Conservation (phyloP, 2,329 filamentous ascomycete species). For the Colletotrichum sp. region DNA sequence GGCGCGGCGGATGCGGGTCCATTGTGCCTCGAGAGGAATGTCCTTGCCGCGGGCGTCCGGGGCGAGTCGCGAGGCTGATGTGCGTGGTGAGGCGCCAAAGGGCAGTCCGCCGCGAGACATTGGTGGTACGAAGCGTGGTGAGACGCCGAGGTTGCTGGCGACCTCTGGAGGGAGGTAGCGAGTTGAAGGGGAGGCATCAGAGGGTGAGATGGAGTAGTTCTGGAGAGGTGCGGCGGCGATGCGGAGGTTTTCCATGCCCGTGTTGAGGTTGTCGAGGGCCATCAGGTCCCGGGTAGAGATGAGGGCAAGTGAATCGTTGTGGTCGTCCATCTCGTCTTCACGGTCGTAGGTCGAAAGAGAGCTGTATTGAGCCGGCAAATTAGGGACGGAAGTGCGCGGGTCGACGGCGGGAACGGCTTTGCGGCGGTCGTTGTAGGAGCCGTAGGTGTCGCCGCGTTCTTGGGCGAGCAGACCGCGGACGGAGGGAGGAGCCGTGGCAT, state of each 20-base stretch:
- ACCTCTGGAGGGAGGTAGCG: constrained; percentile 39
- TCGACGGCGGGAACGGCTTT: constrained; percentile 32
- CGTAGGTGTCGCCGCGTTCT: constrained; percentile 42
- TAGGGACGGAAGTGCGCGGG: constrained; percentile 19
- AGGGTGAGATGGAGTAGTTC: constrained; percentile 42
- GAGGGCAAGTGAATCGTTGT: constrained; percentile 46
- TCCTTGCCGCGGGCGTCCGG: constrained; percentile 63
- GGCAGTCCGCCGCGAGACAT: constrained; percentile 25
- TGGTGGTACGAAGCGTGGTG: constrained; percentile 45
- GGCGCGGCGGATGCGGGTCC: constrained; percentile 62
- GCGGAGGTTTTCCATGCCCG: constrained; percentile 46
- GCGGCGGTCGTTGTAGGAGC: constrained; percentile 37
- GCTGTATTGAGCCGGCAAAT: constrained; percentile 17
- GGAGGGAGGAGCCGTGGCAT: constrained; percentile 51
- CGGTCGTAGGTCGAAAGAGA: constrained; percentile 37
- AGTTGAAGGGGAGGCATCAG: constrained; percentile 31
- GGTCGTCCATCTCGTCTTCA: constrained; percentile 36
- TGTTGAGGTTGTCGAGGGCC: constrained; percentile 47
- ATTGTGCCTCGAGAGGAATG: constrained; percentile 62
- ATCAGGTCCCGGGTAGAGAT: constrained; percentile 63
- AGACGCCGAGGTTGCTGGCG: constrained; percentile 36
- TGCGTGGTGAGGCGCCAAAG: constrained; percentile 23
- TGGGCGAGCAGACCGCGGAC: constrained; percentile 60
- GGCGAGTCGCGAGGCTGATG: constrained; percentile 44
- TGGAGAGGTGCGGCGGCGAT: constrained; percentile 36